Evolutionary conservation across 495 filamentous ascomycete genomes (phyloP), one percentile per base, ranked within the genome.

Genomic region (Tuber borchii): DNA sequence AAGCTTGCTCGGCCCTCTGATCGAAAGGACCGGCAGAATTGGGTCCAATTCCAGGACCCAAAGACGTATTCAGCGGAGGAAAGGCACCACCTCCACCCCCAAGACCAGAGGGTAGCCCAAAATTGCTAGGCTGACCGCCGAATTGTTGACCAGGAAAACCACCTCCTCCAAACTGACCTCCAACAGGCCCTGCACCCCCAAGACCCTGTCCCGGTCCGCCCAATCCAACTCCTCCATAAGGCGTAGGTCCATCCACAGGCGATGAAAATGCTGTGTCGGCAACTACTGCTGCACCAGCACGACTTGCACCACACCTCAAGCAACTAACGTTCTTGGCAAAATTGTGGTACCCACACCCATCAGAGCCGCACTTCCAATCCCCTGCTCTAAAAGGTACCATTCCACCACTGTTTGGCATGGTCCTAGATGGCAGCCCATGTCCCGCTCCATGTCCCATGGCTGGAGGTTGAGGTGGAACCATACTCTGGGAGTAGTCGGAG

Each of bases 301-400:
- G 93, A 83, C 94, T 95, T 37, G 94, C 96, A 81, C 95, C 95
- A 82, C 95, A 99, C 73, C 95, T 92, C 73, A 99, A 88, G 84
- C 95, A 99, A 84, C 92, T 95, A 78, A 97, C 95, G 83, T 99
- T 99, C 88, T 99, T 99, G 69, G 95, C 95, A 82, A 99, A 99
- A 85, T 99, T 99, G 85, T 99, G 95, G 81, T 99, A 99, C 45
- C 92, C 93, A 83, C 95, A 99, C n/a, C 93, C 93, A 82, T 97
- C 95, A 51, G 93, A 94, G 69, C 95, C 95, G 84, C 95, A 99
- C 83, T 97, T 97, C 95, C 95, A 99, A 83, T 99, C 95, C 79
- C 95, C 95, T 68, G 95, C 95, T 77, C 95, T 91, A 90, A 98
- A 99, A 34, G 95, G 95, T 74, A 98, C 95, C 75, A 95, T 91